Percentiles rank a stretch among this genome's conserved stretches.
phyloP scores from a whole-genome alignment of 1,139 yeast genomes.

The Scheffersomyces parashehatae region DNA sequence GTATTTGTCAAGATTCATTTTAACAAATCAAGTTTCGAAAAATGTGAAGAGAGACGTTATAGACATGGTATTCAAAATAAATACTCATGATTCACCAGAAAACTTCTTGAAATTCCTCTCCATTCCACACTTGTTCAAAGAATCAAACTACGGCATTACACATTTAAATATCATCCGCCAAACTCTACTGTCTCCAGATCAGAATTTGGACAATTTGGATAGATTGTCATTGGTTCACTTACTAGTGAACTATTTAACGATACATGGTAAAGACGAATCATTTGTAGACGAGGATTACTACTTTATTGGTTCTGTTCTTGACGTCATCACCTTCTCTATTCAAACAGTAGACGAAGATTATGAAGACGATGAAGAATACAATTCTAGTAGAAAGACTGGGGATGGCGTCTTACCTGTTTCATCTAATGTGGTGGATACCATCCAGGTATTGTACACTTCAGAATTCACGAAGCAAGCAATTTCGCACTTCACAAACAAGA shows the following conservation, averaged over 20 bases:
- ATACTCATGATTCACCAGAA: slow-evolving; percentile 16
- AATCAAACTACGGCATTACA: neutral
- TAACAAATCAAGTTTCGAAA: neutral
- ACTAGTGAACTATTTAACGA: slow-evolving; percentile 19
- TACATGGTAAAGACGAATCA: slow-evolving; percentile 17
- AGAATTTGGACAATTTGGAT: neutral
- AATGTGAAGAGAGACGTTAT: slow-evolving; percentile 1
- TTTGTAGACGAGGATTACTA: slow-evolving; percentile 20
- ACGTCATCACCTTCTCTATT: slow-evolving; percentile 22
- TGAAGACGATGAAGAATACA: slow-evolving; percentile 12
- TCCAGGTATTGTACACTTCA: slow-evolving; percentile 23
- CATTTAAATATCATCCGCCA: neutral
- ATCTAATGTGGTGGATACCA: slow-evolving; percentile 3
- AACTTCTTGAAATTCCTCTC: slow-evolving; percentile 20
- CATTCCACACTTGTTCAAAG: slow-evolving; percentile 9
- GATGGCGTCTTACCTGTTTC: slow-evolving; percentile 6
- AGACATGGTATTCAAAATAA: slow-evolving; percentile 19
- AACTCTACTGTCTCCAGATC: neutral
- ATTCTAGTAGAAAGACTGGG: neutral
- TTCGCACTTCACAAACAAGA: slow-evolving; percentile 12
- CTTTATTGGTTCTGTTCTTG: slow-evolving; percentile 23
- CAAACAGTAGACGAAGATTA: slow-evolving; percentile 11
- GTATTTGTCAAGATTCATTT: neutral
- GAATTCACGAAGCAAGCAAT: slow-evolving; percentile 26
- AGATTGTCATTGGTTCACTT: slow-evolving; percentile 9